Evolutionary conservation across 805 yeast species (phyloP).

Genomic region (Candida nemodendra): DNA sequence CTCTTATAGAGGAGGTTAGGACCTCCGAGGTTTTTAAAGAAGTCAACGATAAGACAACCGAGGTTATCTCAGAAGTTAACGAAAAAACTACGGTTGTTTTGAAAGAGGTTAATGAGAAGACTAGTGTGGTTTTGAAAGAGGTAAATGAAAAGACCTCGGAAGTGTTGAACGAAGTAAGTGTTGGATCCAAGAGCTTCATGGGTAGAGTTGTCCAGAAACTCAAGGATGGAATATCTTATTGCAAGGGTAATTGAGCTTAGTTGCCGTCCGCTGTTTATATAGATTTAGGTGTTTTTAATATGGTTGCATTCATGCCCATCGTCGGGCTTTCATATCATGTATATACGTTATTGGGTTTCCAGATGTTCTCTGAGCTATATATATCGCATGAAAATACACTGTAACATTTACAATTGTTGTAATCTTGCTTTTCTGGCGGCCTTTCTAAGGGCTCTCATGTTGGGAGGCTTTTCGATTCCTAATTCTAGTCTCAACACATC

Average conservation of each 20-base stretch:
- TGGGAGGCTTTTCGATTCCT: slow-evolving; percentile 76
- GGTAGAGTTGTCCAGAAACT: background rate
- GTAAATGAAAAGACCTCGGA: slow-evolving; percentile 16
- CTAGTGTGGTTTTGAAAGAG: slow-evolving; percentile 17
- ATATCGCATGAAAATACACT: background rate
- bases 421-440: slow-evolving; percentile 22
- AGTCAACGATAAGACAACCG: slow-evolving; percentile 24
- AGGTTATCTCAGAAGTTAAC: slow-evolving; percentile 27
- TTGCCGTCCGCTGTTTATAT: too few relatives aligned
- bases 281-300: too few relatives aligned
- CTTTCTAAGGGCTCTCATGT: slow-evolving; percentile 65
- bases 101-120: slow-evolving; percentile 21
- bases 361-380: background rate
- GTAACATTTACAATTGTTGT: too few relatives aligned
- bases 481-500: slow-evolving; percentile 68
- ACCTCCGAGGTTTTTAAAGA: slow-evolving; percentile 25
- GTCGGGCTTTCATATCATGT: background rate
- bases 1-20: slow-evolving; percentile 24
- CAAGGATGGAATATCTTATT: slow-evolving; percentile 7
- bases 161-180: slow-evolving; percentile 15
- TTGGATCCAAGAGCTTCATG: slow-evolving; percentile 13
- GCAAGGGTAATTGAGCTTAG: too few relatives aligned
- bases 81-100: slow-evolving; percentile 19
- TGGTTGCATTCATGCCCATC: too few relatives aligned
- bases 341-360: background rate